Percentiles rank a stretch among this genome's conserved stretches.
Evolutionary conservation across 2,329 filamentous ascomycete species (phyloP).

Genomic region (Penicillium hesseltinei): DNA sequence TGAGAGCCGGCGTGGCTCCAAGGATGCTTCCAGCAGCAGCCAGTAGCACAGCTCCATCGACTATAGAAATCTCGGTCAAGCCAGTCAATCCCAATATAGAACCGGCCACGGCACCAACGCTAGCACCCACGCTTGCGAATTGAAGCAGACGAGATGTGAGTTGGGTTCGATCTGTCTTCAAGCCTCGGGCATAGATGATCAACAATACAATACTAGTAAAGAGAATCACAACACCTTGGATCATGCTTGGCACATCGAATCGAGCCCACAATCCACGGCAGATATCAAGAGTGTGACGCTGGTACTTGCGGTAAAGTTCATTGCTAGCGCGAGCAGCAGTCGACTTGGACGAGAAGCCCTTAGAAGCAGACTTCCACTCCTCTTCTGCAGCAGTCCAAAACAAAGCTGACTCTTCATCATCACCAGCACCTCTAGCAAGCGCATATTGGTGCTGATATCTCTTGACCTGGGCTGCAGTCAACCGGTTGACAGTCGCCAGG

Average conservation of each 20-base stretch:
- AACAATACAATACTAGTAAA: slow-evolving; percentile 66
- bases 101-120: slow-evolving; percentile 41
- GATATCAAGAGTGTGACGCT: slow-evolving; percentile 71
- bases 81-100: slow-evolving; percentile 20
- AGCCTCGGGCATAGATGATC: slow-evolving; percentile 66
- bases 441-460: slow-evolving; percentile 86
- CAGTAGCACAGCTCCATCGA: slow-evolving; percentile 40
- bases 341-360: slow-evolving; percentile 37
- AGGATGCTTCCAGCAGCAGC: slow-evolving; percentile 48
- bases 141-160: slow-evolving; percentile 54
- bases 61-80: slow-evolving; percentile 28
- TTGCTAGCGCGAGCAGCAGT: slow-evolving; percentile 46
- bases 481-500: slow-evolving; percentile 70
- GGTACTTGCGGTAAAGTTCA: slow-evolving; percentile 68
- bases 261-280: slow-evolving; percentile 87
- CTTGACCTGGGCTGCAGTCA: slow-evolving; percentile 81
- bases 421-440: slow-evolving; percentile 65
- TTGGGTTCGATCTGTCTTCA: slow-evolving; percentile 54
- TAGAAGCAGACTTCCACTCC: slow-evolving; percentile 49
- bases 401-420: slow-evolving; percentile 54
- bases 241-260: slow-evolving; percentile 86
- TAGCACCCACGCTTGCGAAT: slow-evolving; percentile 51
- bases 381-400: slow-evolving; percentile 62
- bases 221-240: slow-evolving; percentile 71
- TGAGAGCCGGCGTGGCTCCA: slow-evolving; percentile 42